Evolutionary conservation across 805 yeast genomes (phyloP), one percentile per base, ranked within the genome.

Genomic region (Lipomyces yamadae): DNA sequence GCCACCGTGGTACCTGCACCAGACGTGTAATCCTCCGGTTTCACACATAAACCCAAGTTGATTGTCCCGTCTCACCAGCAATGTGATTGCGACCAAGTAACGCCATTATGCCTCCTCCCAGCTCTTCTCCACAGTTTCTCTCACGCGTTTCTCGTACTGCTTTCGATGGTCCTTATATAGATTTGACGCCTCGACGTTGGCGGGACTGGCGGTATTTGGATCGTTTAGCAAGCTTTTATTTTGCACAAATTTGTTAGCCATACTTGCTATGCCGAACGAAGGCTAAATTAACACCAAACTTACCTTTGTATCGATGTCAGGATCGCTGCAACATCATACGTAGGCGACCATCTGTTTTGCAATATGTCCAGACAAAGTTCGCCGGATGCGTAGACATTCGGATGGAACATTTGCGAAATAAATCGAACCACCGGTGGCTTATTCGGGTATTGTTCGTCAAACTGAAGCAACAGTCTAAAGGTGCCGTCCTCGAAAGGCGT

Each of bases 401-500:
- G 99, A 77, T 95, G 99, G 78, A 95, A 95, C 97, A 95, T 95
- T 74, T 91, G 94, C 68, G 94, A 88, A 52, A 93, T 81, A 77
- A 95, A 95, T 76, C 91, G 89, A 56, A 95, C 99, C 65, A 85
- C 82, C 1, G 99, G 99, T 30, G 99, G 98, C 75, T 95, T 95
- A 75, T 94, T 93, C 3, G 99, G 99, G 75, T 95, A 95, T 76
- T 92, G 97, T 80, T 95, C 99, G 76, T 92, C 97, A 76, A 95
- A 95, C 73, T 91, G 94, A 72, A 95, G 78, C 63, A 87, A 83
- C 68, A 95, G 82, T 66, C 96, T 84, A 79, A 95, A 95, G 0
- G 98, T 95, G 13, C 99, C 99, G 76, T 95, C 99, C 78, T 95
- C 99, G 76, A 92, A 95, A 2, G 99, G 98, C 0, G 99, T 95